Conservation (phyloP, 208 protist genomes). For the Tritrichomonas foetus region DNA sequence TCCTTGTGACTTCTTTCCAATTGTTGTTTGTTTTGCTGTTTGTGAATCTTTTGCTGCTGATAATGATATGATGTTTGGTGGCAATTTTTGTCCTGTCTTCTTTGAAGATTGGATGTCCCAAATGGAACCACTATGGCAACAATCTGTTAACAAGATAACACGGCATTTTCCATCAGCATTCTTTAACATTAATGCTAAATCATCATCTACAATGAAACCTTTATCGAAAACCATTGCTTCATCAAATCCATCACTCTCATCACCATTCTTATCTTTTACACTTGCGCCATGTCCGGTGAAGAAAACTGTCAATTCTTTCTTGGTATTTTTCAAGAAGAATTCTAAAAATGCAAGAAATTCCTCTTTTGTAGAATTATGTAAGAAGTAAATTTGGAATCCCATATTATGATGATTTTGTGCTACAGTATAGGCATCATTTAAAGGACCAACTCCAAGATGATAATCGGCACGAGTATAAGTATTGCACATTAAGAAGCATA, state of each 20-base stretch:
- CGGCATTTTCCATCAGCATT: no score
- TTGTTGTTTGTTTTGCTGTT: background rate
- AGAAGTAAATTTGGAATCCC: background rate
- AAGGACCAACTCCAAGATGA: background rate
- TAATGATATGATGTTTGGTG: background rate
- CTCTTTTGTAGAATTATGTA: background rate
- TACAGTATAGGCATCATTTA: background rate
- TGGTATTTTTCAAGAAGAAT: background rate
- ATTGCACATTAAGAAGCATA: background rate
- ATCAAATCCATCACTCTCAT: background rate
- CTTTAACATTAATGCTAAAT: no score
- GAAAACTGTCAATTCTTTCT: background rate
- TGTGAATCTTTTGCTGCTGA: background rate
- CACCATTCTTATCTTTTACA: background rate
- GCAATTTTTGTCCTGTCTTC: background rate
- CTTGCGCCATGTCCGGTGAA: conserved; percentile 1
- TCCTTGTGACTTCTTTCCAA: background rate
- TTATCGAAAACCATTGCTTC: background rate
- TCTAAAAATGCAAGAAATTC: background rate
- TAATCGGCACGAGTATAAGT: background rate
- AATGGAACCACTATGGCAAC: background rate
- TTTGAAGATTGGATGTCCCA: background rate
- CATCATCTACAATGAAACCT: background rate
- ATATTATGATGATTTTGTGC: background rate
- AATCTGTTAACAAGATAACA: no score